phyloP scores from a whole-genome alignment of 169 alveolate genomes.

The Plasmodium adleri region DNA sequence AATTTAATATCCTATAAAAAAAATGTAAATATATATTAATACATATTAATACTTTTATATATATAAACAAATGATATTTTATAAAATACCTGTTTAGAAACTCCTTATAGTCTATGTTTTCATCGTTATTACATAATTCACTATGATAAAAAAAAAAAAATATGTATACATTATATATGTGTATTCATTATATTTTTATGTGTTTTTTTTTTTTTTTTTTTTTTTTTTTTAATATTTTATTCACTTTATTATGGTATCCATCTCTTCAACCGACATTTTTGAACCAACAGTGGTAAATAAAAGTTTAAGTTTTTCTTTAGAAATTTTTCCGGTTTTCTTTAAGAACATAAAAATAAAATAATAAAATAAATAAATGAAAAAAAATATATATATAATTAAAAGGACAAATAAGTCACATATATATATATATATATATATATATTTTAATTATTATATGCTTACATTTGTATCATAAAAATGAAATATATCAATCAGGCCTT shows the following conservation, averaged over 20 bases:
- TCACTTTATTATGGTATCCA: slow-evolving; percentile 54
- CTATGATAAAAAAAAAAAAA: slow-evolving; percentile 13
- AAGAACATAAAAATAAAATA: neutral
- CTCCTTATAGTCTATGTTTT: slow-evolving; percentile 40
- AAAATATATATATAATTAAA: neutral
- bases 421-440: neutral
- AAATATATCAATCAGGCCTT: slow-evolving; percentile 37
- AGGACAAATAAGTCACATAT: neutral
- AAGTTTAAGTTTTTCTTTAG: slow-evolving; percentile 31
- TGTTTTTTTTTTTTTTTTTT: too few species aligned
- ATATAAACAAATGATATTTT: neutral
- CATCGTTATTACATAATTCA: slow-evolving; percentile 22
- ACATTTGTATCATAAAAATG: slow-evolving; percentile 34
- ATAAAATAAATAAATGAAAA: slow-evolving; percentile 1
- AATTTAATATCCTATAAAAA: slow-evolving; percentile 18
- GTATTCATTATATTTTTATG: neutral
- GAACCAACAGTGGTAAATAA: slow-evolving; percentile 72
- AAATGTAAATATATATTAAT: neutral
- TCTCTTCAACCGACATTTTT: slow-evolving; percentile 28
- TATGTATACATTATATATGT: slow-evolving; percentile 1
- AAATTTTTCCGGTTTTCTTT: slow-evolving; percentile 68
- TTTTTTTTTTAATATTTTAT: neutral
- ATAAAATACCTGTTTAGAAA: slow-evolving; percentile 38
- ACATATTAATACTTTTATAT: neutral
- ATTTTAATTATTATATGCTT: neutral